A percentile compares a stretch with the other conserved stretches of the same genome.
Evolutionary conservation across 2,329 filamentous ascomycete genomes (phyloP).

Genomic region (Aspergillus aculeatus): DNA sequence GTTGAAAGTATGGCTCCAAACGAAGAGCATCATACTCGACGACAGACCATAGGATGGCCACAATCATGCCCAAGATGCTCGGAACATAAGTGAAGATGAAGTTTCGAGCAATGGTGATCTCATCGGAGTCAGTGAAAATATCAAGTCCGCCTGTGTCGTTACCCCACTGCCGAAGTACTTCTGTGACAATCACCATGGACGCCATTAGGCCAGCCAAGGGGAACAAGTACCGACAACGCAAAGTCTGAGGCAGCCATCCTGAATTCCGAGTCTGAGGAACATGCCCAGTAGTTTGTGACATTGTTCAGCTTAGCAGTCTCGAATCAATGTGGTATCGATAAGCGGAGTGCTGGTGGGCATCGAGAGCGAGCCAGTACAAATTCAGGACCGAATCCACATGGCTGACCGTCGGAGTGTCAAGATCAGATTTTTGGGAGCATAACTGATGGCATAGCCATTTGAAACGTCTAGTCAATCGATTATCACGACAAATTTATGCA

Average conservation of each 20-base stretch:
- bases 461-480: not conserved
- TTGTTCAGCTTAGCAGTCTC: not conserved
- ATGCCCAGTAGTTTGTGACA: not conserved
- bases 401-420: not conserved
- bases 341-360: conserved; percentile 1
- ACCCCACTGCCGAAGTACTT: conserved; percentile 3
- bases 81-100: conserved; percentile 10
- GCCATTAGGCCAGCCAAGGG: conserved; percentile 5
- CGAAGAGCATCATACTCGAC: conserved; percentile 10
- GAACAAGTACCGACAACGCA: conserved; percentile 7
- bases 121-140: conserved; percentile 3
- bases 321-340: not conserved
- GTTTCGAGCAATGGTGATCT: not conserved
- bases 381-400: not conserved
- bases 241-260: conserved; percentile 9
- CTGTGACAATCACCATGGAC: conserved; percentile 3
- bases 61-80: conserved; percentile 4
- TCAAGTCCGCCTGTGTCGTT: conserved; percentile 4
- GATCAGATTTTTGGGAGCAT: not conserved
- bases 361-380: not conserved
- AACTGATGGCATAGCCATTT: not conserved
- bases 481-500: not conserved
- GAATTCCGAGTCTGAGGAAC: conserved; percentile 2
- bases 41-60: conserved; percentile 9
- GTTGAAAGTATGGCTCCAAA: conserved; percentile 9